Evolutionary conservation across 352 stramenopile genomes (phyloP), one percentile per base, ranked within the genome.

Genomic region (Pythium sukuiense): DNA sequence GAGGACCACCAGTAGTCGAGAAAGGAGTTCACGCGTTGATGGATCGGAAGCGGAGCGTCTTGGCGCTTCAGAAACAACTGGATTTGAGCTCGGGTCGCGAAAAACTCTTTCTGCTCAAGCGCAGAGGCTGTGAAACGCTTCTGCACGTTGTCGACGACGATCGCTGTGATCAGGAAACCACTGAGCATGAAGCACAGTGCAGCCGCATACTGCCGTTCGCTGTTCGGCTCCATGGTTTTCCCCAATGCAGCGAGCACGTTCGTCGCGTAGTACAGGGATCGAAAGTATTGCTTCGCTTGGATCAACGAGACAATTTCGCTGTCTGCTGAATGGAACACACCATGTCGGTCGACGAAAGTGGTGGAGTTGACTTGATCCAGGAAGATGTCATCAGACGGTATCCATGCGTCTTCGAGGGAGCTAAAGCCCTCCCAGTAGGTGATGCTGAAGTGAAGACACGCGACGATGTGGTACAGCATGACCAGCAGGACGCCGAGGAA

Each of bases 381-480:
- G 4, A 48, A 48, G 41, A 48, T 48, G 16, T 48, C 41, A 11
- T 48, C 41, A 0, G 41, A 48, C 18, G 41, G 70, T 3, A 80
- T 63, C 73, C 73, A 80, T 4, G 73, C 62, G 30, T 80, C 73
- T 29, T 76, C 63, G 4, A 50, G 50, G 9, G 56, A 2, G 41
- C 67, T 76, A 39, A 71, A 80, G 4, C 73, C 73, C 27, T 80
- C 73, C 30, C 67, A 61, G 32, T 86, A 50, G 13, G 55, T 75
- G 54, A 87, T 70, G 43, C 70, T 67, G 43, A 77, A 80, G 46
- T 76, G 59, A n/a, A 80, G 32, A 20, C 81, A 89, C 1, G 68
- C 73, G 9, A 87, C 73, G 14, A 85, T 48, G 20, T 89, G 81
- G 39, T 86, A 83, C 33, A 88, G 69, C 76, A 88, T 76, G 20